Evolutionary conservation across 164 flowering plant species (phyloP).

Genomic region (Euptelea pleiosperma): DNA sequence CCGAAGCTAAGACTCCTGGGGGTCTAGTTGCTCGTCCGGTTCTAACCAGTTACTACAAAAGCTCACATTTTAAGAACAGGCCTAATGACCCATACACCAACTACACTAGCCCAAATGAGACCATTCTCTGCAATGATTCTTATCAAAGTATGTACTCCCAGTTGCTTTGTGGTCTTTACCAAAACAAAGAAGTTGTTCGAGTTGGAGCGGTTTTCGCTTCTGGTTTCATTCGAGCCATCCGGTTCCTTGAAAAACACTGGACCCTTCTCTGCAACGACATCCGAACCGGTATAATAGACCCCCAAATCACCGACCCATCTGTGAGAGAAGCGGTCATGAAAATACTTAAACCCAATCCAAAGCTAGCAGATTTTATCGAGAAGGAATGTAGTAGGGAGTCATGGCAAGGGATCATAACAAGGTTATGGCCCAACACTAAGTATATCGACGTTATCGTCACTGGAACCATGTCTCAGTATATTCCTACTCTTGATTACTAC

Average conservation of each 20-base stretch:
- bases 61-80: constrained; percentile 64
- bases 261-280: constrained; percentile 53
- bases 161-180: constrained; percentile 79
- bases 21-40: constrained; percentile 85
- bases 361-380: constrained; percentile 74
- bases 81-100: constrained; percentile 88
- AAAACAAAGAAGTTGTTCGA: constrained; percentile 72
- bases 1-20: constrained; percentile 80
- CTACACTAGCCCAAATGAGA: constrained; percentile 92
- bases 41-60: constrained; percentile 87
- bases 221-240: constrained; percentile 88
- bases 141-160: constrained; percentile 98
- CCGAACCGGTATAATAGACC: constrained; percentile 51
- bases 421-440: constrained; percentile 95
- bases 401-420: constrained; percentile 88
- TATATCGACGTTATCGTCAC: constrained; percentile 95
- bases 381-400: constrained; percentile 57
- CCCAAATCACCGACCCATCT: constrained; percentile 58
- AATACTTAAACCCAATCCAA: constrained; percentile 64
- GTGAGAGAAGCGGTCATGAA: constrained; percentile 63
- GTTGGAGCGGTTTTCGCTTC: constrained; percentile 97
- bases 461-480: constrained; percentile 98
- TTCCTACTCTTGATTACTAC: constrained; percentile 81
- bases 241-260: constrained; percentile 87
- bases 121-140: constrained; percentile 84